Percentiles rank a stretch among this genome's conserved stretches.
Evolutionary conservation across 371 early-diverging fungal genomes (phyloP).

Genomic region (Neoconidiobolus thromboides): DNA sequence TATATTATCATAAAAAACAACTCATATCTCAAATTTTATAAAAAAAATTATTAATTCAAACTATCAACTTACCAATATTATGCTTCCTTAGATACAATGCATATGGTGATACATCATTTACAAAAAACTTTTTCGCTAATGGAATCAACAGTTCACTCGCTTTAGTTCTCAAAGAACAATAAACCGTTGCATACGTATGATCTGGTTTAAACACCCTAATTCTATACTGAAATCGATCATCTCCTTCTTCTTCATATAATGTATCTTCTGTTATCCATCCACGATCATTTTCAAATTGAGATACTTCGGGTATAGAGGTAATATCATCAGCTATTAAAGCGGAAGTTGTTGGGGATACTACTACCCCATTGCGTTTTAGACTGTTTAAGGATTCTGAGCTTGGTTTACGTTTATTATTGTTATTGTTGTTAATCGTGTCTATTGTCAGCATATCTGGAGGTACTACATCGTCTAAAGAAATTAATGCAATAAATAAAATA

Average conservation of each 20-base stretch:
- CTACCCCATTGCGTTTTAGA: background rate
- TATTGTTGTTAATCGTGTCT: background rate
- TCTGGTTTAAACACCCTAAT: slow-evolving; percentile 46
- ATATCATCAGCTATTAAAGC: background rate
- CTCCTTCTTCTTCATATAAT: background rate
- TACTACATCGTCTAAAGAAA: background rate
- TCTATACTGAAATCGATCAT: slow-evolving; percentile 14
- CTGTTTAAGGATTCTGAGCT: slow-evolving; percentile 2
- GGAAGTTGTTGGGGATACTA: slow-evolving; percentile 6
- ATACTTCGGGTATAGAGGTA: background rate
- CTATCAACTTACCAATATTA: slow-evolving; percentile 9
- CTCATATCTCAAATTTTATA: background rate
- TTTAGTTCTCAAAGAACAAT: slow-evolving; percentile 37
- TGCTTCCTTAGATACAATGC: slow-evolving; percentile 39
- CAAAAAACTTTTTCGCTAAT: slow-evolving; percentile 55
- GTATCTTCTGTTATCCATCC: background rate
- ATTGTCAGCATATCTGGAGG: background rate
- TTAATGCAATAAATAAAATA: background rate
- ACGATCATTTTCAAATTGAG: background rate
- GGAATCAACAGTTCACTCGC: slow-evolving; percentile 46
- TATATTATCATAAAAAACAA: background rate
- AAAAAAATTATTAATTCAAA: background rate
- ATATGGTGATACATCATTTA: slow-evolving; percentile 48
- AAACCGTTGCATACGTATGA: slow-evolving; percentile 55
- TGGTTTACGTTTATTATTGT: background rate